Base-by-base conservation (phyloP, 192 early-diverging fungal species). In the Gaertneriomyces sp. region DNA sequence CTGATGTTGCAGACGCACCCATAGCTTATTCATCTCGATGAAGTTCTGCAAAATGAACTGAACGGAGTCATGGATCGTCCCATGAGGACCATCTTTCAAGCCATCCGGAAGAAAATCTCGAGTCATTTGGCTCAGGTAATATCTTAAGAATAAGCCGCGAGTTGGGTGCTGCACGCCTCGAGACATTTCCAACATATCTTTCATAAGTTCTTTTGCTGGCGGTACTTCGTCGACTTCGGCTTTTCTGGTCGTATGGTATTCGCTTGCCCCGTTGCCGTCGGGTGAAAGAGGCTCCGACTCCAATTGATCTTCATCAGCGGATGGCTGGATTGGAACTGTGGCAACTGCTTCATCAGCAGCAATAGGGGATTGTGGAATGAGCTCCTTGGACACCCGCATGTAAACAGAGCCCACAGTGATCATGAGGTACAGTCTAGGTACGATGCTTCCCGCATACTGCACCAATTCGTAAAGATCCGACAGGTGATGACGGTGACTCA, bases 11-110 rank as follows among this genome's bases (percentile, higher is more conserved):
- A 99, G 74, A 1, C 98, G 91, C 9, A 99, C 98, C 98, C 98
- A 99, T 14, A 99, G 84, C 79, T 99, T 99, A 80, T 99, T 99
- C 95, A 96, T 99, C 80, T 99, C 98, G 42, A 94, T 91, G 80
- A 98, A 98, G 70, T 99, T 98, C 49, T 90, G 94, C 43, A 99
- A 76, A 62, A 93, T 95, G 68, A 99, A 99, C 45, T 91, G 86
- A 64, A 96, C 96, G 4, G 95, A 93, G 74, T 98, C 95, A 58
- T 87, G 74, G 53, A 97, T 81, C 58, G 88, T 91, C 58, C 94
- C 95, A 66, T 89, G 88, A 4, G 88, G 82, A 17, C 80, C 76
- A 42, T 85, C 74, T 4, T 72, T 42, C 17, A 68, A 56, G 14
- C 88, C 89, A 47, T 92, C 82, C 0, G 97, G 97, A 58, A 99